Evolutionary conservation across 2,329 filamentous ascomycete genomes (phyloP), one percentile per base, ranked within the genome.

Genomic region (Parastagonospora nodorum): DNA sequence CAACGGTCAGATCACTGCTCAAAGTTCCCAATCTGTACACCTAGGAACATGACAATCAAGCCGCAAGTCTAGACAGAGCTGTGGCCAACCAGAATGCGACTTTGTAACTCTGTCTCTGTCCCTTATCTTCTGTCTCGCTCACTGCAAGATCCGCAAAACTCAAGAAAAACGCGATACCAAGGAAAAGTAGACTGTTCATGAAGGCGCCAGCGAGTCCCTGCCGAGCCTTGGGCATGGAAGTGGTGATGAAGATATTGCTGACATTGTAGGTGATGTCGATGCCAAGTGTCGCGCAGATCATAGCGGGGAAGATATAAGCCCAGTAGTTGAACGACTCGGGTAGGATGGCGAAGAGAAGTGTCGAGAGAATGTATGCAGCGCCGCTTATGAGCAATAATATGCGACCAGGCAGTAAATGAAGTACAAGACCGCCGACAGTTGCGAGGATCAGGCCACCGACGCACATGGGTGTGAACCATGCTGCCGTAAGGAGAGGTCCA

Each of bases 221-320:
- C 1, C 69, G 63, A 2, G 64, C 54, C 19, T 68, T 66, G 14
- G 70, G 69, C 58, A 73, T 57, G 0, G 61, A 67, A 0, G 69
- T 73, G 0, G 69, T 73, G 42, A 74, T 64, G 53, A 74, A 74
- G 36, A 74, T 71, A 47, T 72, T 74, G 51, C 63, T 64, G 30
- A 74, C 66, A 42, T 70, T 73, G 54, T 71, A 74, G 2, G 71
- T 73, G 15, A 74, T 60, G 42, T 74, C 71, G 32, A 74, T 64
- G 2, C 70, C 72, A 9, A 72, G 57, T 3, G 72, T 73, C n/a
- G 69, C 67, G 46, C 68, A 72, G 3, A 82, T 73, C 76, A 79
- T 81, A 1, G 73, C 58, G 7, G 71, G 68, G 47, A 74, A 74
- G 38, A 74, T 60, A 53, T 71, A 75, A 1, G 66, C 68, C 72